A percentile compares a stretch with the other conserved stretches of the same genome.
Evolutionary conservation across 345 rosid species (phyloP).

Genomic region (Gossypium sturtianum): DNA sequence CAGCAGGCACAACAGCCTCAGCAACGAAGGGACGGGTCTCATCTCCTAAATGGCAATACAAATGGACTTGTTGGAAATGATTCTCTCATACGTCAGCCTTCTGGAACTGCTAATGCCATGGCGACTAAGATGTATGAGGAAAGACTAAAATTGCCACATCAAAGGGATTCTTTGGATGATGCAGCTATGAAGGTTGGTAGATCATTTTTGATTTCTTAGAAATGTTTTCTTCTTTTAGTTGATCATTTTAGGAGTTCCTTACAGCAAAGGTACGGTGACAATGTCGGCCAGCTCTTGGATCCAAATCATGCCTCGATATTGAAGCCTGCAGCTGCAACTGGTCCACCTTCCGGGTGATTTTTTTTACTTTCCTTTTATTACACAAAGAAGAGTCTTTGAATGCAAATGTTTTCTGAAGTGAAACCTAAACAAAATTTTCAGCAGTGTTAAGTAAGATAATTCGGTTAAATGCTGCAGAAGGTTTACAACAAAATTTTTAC

Average conservation of each 20-base stretch:
- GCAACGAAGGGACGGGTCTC: conserved; percentile 76
- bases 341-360: conserved; percentile 83
- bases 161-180: conserved; percentile 87
- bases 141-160: conserved; percentile 61
- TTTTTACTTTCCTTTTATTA: conserved; percentile 16
- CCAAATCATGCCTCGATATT: conserved; percentile 78
- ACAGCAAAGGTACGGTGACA: conserved; percentile 82
- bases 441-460: background rate
- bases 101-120: conserved; percentile 78
- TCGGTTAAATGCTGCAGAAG: background rate
- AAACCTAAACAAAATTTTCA: background rate
- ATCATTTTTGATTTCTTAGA: background rate
- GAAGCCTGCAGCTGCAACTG: conserved; percentile 72
- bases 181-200: conserved; percentile 69
- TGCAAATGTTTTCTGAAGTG: background rate
- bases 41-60: conserved; percentile 66
- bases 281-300: conserved; percentile 83
- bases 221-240: background rate
- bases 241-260: conserved; percentile 11
- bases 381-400: background rate
- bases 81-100: conserved; percentile 61
- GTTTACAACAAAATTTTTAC: background rate
- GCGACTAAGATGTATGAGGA: conserved; percentile 88
- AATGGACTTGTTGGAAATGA: conserved; percentile 84
- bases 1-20: conserved; percentile 44